Conservation (phyloP, 2,329 filamentous ascomycete species). For the Fusarium anguioides region DNA sequence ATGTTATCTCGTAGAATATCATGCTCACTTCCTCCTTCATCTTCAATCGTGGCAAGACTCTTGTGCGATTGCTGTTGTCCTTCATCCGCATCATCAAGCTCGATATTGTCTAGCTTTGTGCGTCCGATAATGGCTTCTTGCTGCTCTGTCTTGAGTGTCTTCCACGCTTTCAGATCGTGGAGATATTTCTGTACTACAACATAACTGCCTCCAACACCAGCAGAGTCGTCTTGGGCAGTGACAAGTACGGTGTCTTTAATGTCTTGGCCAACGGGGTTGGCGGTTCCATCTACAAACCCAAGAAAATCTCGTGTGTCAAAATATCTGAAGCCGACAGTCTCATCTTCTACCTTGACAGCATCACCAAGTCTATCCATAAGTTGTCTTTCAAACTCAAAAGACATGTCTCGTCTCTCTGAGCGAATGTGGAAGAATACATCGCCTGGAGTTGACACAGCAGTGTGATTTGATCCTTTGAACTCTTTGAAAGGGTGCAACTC, state of each 20-base stretch:
- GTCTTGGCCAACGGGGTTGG: conserved; percentile 63
- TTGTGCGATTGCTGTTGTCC: conserved; percentile 66
- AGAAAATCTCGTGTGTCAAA: conserved; percentile 69
- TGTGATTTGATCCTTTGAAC: conserved; percentile 60
- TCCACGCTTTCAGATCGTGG: conserved; percentile 63
- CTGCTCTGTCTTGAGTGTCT: conserved; percentile 57
- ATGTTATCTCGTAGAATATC: conserved; percentile 69
- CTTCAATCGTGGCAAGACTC: conserved; percentile 64
- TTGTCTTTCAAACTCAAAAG: conserved; percentile 69
- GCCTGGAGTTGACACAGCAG: conserved; percentile 65
- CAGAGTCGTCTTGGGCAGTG: conserved; percentile 53
- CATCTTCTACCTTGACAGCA: conserved; percentile 60
- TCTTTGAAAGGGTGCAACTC: conserved; percentile 64
- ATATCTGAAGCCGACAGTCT: conserved; percentile 68
- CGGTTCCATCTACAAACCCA: conserved; percentile 70
- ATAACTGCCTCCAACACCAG: conserved; percentile 62
- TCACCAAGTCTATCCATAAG: conserved; percentile 61
- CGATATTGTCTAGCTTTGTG: conserved; percentile 67
- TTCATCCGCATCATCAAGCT: conserved; percentile 62
- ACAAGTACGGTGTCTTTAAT: conserved; percentile 58
- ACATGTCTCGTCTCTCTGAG: conserved; percentile 65
- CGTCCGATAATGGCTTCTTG: conserved; percentile 68
- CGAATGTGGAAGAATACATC: conserved; percentile 70
- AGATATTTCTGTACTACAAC: conserved; percentile 70
- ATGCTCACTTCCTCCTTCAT: conserved; percentile 61